Evolutionary conservation across 208 protist species (phyloP), one percentile per base, ranked within the genome.

Genomic region (Leishmania amazonensis): DNA sequence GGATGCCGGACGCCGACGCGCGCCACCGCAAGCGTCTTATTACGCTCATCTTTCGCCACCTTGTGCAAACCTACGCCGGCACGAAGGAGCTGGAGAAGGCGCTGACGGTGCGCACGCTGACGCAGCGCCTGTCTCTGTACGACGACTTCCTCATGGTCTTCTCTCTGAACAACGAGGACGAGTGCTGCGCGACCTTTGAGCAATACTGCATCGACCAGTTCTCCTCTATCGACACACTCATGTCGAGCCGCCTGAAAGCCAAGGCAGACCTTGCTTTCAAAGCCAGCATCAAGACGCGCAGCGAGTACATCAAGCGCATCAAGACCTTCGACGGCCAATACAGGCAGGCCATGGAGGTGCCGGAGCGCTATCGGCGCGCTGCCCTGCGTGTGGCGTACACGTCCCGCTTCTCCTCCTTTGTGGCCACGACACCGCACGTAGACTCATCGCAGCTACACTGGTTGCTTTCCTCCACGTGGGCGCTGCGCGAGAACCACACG

Each of bases 261-360:
- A 97, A 95, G 86, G 85, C 89, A 7, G 94, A 96, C 65, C 67
- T 87, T 24, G 92, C 92, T 3, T 87, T 91, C 78, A 94, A 95
- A 68, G 81, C 79, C 2, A 85, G 86, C 76, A 88, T 96, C 51
- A 93, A 94, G 79, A 86, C 87, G 3, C 89, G 94, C 67, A 89
- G 86, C 72, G 92, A 96, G 83, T 93, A 94, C 86, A 92, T 97
- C 78, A 91, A 96, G 72, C 91, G 90, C 57, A 90, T 97, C 85
- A 95, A 93, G 77, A 75, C 83, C 21, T 95, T 95, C 85, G 95
- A 90, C 79, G 77, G 81, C 49, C 81, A 84, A 45, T 94, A 91
- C 81, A 82, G 83, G 40, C 78, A 84, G 58, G 85, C 73, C 42
- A 89, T 81, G 42, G 87, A 93, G 73, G 57, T 95, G 73, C 62